Conservation (phyloP, 139 green algal species). For the Yamagishiella unicocca region DNA sequence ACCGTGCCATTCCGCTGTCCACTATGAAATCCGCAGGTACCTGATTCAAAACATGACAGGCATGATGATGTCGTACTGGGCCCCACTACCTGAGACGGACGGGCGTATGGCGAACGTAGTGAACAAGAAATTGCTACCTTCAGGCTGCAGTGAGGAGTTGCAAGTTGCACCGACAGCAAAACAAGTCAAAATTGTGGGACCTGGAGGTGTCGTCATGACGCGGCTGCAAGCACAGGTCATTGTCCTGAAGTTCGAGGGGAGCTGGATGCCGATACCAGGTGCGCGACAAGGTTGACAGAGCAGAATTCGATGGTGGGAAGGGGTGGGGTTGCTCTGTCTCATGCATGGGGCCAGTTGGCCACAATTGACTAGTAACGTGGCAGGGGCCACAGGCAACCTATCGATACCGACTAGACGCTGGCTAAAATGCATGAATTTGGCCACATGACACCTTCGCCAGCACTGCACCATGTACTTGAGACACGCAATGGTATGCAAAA, state of each 20-base stretch:
- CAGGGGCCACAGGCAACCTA: too few species aligned
- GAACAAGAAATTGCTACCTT: conserved; percentile 50
- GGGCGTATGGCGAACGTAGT: neutral
- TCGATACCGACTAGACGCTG: too few species aligned
- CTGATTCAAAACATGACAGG: conserved; percentile 89
- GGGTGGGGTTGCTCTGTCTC: too few species aligned
- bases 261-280: conserved; percentile 86
- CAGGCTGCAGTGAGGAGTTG: conserved; percentile 56
- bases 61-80: conserved; percentile 83
- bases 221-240: conserved; percentile 72
- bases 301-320: too few species aligned
- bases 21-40: conserved; percentile 71
- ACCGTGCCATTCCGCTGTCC: too few species aligned
- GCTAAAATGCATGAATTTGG: too few species aligned
- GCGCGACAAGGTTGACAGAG: neutral
- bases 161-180: conserved; percentile 48
- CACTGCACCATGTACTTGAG: too few species aligned
- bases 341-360: too few species aligned
- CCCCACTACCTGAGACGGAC: conserved; percentile 17
- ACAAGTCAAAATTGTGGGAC: conserved; percentile 51
- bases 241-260: conserved; percentile 87
- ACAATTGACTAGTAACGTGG: too few species aligned
- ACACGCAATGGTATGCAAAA: too few species aligned
- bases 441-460: too few species aligned
- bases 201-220: conserved; percentile 62